These are phyloP conservation scores for Fragosphaeria purpurea DNA, from an alignment of 2,329 filamentous ascomycete species.

Conservation along the genomic window DNA sequence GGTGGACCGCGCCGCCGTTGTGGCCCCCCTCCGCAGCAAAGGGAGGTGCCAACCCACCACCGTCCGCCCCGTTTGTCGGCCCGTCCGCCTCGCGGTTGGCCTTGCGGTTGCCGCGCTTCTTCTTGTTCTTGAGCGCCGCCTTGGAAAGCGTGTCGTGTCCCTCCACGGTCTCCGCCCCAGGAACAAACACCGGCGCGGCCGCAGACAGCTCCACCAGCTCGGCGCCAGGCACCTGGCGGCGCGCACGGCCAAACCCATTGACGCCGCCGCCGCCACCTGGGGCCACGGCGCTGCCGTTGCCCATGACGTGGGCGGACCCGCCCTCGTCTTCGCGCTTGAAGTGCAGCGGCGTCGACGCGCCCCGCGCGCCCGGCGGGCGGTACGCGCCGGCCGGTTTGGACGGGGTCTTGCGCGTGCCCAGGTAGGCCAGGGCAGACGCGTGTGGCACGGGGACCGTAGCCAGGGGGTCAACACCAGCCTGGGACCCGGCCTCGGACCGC, in stretches of 20 bases:
- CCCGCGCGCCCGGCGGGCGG: slow-evolving; percentile 85
- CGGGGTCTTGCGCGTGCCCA: slow-evolving; percentile 82
- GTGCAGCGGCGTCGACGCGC: slow-evolving; percentile 76
- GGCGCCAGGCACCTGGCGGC: slow-evolving; percentile 78
- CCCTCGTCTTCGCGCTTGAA: slow-evolving; percentile 98
- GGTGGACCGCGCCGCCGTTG: slow-evolving; percentile 31
- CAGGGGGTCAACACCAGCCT: slow-evolving; percentile 56
- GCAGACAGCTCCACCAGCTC: slow-evolving; percentile 60
- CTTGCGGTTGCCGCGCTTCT: slow-evolving; percentile 91
- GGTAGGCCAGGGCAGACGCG: slow-evolving; percentile 68
- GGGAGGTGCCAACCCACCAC: slow-evolving; percentile 38
- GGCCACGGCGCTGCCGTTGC: slow-evolving; percentile 64
- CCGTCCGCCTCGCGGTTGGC: slow-evolving; percentile 70
- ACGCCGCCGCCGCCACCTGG: slow-evolving; percentile 55
- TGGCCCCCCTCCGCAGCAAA: slow-evolving; percentile 28
- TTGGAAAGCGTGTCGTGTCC: slow-evolving; percentile 72
- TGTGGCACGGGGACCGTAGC: slow-evolving; percentile 68
- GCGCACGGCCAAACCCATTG: slow-evolving; percentile 70
- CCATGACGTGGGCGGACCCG: slow-evolving; percentile 68
- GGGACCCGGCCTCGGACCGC: slow-evolving; percentile 13
- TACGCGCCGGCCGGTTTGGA: slow-evolving; percentile 97
- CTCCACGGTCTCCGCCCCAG: slow-evolving; percentile 45
- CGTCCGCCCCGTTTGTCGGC: slow-evolving; percentile 35
- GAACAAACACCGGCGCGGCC: slow-evolving; percentile 41
- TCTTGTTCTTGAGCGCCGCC: slow-evolving; percentile 90